Percentiles rank a stretch among this genome's conserved stretches.
These are phyloP conservation scores for Vitis hybrid DNA, from an alignment of 177 flowering plant genomes.

Conservation along the genomic window DNA sequence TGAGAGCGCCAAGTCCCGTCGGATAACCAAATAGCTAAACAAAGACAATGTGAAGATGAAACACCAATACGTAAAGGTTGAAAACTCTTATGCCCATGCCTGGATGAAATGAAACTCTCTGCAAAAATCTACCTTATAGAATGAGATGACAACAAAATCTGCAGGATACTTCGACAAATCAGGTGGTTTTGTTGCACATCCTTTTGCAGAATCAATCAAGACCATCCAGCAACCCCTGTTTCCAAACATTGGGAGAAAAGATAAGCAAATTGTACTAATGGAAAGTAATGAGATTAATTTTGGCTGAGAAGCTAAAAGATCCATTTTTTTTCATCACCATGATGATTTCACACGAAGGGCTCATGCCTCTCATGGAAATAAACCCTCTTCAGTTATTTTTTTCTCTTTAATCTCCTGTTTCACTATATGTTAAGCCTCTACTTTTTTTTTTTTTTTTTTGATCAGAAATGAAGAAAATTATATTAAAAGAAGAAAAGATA, in stretches of 20 bases:
- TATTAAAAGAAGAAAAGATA: no score
- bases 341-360: no score
- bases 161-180: slow-evolving; percentile 75
- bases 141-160: slow-evolving; percentile 89
- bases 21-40: slow-evolving; percentile 93
- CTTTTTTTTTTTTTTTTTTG: no score
- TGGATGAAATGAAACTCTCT: neutral
- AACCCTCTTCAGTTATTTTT: no score
- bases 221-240: slow-evolving; percentile 82
- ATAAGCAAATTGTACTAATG: no score
- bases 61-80: neutral
- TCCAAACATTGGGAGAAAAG: neutral
- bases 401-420: no score
- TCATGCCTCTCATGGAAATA: no score
- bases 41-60: slow-evolving; percentile 7
- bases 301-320: no score
- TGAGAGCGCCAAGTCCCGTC: slow-evolving; percentile 96
- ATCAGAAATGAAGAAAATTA: no score
- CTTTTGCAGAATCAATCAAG: slow-evolving; percentile 98
- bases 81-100: neutral
- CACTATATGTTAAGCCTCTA: no score
- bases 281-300: no score
- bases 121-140: slow-evolving; percentile 68
- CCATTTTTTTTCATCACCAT: no score
- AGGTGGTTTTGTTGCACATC: slow-evolving; percentile 81